Percentiles rank a stretch among this genome's conserved stretches.
These are phyloP conservation scores for Citrus unshiu DNA, from an alignment of 345 rosid genomes.

Conservation along the genomic window DNA sequence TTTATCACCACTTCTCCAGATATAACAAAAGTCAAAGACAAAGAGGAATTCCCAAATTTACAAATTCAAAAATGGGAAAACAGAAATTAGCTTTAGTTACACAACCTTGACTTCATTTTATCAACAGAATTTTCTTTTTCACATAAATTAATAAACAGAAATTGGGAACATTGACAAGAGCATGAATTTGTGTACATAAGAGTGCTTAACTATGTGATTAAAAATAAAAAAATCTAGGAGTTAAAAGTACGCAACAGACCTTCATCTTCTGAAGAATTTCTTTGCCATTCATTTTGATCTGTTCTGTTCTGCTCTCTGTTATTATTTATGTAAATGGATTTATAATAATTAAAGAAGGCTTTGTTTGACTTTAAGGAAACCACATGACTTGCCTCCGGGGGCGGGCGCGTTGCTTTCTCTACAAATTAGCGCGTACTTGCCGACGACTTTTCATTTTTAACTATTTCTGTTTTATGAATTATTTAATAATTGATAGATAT, in stretches of 20 bases:
- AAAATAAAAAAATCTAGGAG: neutral
- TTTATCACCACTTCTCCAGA: neutral
- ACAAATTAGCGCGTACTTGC: neutral
- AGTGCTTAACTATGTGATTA: neutral
- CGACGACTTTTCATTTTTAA: neutral
- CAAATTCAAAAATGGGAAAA: no score
- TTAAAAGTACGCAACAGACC: conserved; percentile 28
- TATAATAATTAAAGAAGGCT: neutral
- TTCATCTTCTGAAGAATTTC: conserved; percentile 78
- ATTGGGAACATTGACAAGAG: neutral
- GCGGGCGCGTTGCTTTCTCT: neutral
- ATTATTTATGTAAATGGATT: no score
- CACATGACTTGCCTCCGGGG: neutral
- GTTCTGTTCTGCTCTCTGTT: neutral
- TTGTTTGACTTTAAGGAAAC: neutral
- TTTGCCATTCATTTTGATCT: conserved; percentile 41
- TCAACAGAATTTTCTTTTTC: neutral
- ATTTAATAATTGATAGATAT: no score
- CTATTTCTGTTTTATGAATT: no score
- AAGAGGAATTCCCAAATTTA: no score
- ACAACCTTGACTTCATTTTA: neutral
- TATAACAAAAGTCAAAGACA: no score
- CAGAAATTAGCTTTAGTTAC: no score
- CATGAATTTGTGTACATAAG: neutral
- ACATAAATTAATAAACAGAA: neutral